phyloP scores from a whole-genome alignment of 202 grass and related monocot species.

The Dendrocalamus latiflorus region DNA sequence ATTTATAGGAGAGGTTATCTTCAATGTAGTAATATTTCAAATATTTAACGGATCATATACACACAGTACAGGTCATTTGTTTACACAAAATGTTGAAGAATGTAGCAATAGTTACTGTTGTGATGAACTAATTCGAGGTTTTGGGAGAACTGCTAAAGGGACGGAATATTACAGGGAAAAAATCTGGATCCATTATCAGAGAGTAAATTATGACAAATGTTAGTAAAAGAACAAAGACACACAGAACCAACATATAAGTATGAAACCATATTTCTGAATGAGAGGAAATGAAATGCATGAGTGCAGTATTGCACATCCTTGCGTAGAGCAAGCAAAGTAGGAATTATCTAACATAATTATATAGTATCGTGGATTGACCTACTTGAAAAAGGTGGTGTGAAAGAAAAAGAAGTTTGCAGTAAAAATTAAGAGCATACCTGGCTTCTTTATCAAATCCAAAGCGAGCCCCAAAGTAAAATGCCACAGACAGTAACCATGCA shows the following conservation, averaged over 20 bases:
- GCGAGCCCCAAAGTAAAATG: constrained; percentile 43
- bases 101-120: too few species aligned
- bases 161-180: too few species aligned
- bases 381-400: neutral
- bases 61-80: too few species aligned
- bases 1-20: too few species aligned
- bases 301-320: neutral
- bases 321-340: neutral
- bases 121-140: too few species aligned
- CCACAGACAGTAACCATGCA: constrained; percentile 56
- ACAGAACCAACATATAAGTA: too few species aligned
- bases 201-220: neutral
- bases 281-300: neutral
- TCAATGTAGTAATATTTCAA: too few species aligned
- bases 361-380: neutral
- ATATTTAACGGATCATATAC: too few species aligned
- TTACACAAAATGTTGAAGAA: too few species aligned
- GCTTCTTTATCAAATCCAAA: constrained; percentile 46
- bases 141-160: too few species aligned
- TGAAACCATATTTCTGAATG: neutral
- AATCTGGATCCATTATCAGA: neutral
- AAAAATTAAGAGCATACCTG: constrained; percentile 26
- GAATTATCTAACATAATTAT: neutral
- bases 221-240: neutral
- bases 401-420: neutral